Evolutionary conservation across 768 basidiomycete genomes (phyloP), one percentile per base, ranked within the genome.

Genomic region (Chalciporus sphaerocephalus): DNA sequence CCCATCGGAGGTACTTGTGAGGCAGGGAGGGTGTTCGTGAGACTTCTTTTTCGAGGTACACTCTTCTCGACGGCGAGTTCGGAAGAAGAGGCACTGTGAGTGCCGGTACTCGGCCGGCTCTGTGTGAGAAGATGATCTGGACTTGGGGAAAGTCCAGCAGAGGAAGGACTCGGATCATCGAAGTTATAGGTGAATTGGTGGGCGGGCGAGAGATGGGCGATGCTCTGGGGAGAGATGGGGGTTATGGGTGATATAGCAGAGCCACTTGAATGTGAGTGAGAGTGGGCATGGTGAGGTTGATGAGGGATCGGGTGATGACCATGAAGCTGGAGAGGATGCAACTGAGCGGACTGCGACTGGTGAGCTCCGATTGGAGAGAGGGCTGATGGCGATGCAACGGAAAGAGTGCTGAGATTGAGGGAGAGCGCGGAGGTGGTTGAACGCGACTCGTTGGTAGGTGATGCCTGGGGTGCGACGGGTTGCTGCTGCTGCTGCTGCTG

Each of bases 41-140:
- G 82, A 59, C 81, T 83, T 47, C 85, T 74, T 64, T 87, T 87
- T 28, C 83, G 71, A 2, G 83, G 81, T 9, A 84, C 72, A 35
- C 75, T 75, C 40, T 81, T 76, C 46, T 72, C 65, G 9, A 72
- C 70, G 2, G 38, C 46, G 27, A 66, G 54, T 9, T 80, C 74
- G 18, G 79, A 75, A 22, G 78, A 71, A 17, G 81, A 72, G 15
- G 66, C 53, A 20, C 64, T 67, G 47, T 70, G 70, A 4, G 63
- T 62, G 44, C 66, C 63, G 12, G 70, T 63, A 34, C 68, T 65
- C 20, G 72, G 71, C 13, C 72, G 64, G 37, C 63, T 56, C 40
- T 61, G 68, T 47, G 46, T 55, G 58, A 45, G 67, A 47, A 27
- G 47, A 42, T 57, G 55, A 50, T 53, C 69, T 35, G 59, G 55